Conservation (phyloP, 768 basidiomycete species). For the Naganishia onofrii region DNA sequence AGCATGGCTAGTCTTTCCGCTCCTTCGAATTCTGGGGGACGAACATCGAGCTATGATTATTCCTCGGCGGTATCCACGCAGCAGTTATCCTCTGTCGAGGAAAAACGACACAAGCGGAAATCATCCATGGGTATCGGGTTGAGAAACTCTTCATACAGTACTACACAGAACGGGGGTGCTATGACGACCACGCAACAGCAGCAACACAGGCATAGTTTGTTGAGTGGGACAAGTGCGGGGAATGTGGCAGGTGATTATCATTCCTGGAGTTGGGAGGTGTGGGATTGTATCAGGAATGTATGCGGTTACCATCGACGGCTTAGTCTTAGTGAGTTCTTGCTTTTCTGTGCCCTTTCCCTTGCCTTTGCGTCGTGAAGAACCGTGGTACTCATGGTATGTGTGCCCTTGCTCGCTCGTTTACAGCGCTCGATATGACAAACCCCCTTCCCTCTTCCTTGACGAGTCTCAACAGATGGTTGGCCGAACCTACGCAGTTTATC, state of each 20-base stretch:
- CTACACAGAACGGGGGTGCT: neutral
- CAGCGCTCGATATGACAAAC: constrained; percentile 89
- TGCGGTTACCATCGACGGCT: constrained; percentile 67
- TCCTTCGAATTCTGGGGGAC: neutral
- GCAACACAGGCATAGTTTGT: constrained; percentile 25
- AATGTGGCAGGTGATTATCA: constrained; percentile 43
- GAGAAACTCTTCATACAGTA: constrained; percentile 20
- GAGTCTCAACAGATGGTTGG: constrained; percentile 80
- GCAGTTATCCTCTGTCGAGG: constrained; percentile 14
- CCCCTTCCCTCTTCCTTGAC: constrained; percentile 76
- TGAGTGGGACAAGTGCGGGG: constrained; percentile 14
- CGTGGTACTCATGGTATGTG: neutral
- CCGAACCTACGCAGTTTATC: constrained; percentile 85
- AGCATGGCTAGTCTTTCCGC: constrained; percentile 21
- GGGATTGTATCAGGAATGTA: constrained; percentile 87
- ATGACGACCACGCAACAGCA: neutral
- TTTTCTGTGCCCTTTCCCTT: neutral
- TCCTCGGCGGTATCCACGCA: neutral
- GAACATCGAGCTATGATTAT: constrained; percentile 12
- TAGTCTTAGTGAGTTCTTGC: constrained; percentile 49
- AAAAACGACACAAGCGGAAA: constrained; percentile 45
- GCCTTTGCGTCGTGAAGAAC: neutral
- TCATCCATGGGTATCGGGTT: constrained; percentile 34
- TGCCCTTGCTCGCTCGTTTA: constrained; percentile 20
- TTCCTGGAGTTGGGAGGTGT: constrained; percentile 86